A percentile compares a stretch with the other conserved stretches of the same genome.
These are phyloP conservation scores for Globisporangium radiosum DNA, from an alignment of 352 stramenopile genomes.

Conservation along the genomic window DNA sequence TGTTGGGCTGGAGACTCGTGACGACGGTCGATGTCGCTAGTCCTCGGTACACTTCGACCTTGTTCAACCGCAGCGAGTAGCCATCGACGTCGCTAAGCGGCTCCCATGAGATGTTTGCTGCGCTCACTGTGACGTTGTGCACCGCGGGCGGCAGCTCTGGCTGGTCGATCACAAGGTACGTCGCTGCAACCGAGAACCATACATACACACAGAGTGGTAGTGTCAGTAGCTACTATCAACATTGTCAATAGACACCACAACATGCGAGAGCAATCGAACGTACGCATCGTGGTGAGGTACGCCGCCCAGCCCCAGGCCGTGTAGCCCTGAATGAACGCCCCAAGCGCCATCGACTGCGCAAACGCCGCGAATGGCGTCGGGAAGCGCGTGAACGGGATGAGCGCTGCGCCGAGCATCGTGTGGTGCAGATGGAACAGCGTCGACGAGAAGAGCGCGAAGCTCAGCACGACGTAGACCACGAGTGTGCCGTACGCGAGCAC, in stretches of 20 bases:
- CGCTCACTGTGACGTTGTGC: constrained; percentile 33
- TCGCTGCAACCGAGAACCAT: constrained; percentile 21
- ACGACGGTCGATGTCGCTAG: constrained; percentile 31
- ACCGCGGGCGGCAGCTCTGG: constrained; percentile 20
- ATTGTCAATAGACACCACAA: too few species aligned
- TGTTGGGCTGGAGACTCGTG: constrained; percentile 40
- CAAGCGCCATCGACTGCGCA: constrained; percentile 45
- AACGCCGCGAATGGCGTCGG: constrained; percentile 42
- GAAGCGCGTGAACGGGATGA: constrained; percentile 71
- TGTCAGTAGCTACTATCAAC: not conserved
- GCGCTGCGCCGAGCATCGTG: constrained; percentile 52
- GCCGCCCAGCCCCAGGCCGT: constrained; percentile 65
- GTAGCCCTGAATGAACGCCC: constrained; percentile 70
- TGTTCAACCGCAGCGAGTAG: constrained; percentile 73
- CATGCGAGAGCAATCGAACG: constrained; percentile 8
- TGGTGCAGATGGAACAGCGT: constrained; percentile 71
- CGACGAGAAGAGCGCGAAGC: constrained; percentile 49
- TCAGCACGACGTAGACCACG: constrained; percentile 28
- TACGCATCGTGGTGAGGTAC: constrained; percentile 62
- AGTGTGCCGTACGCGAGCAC: constrained; percentile 28
- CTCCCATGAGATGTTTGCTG: constrained; percentile 44
- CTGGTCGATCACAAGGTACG: constrained; percentile 52
- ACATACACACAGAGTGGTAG: not conserved
- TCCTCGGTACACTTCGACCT: constrained; percentile 67
- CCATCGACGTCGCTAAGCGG: constrained; percentile 38